phyloP scores from a whole-genome alignment of 164 flowering plant genomes.

The Cinnamomum micranthum region DNA sequence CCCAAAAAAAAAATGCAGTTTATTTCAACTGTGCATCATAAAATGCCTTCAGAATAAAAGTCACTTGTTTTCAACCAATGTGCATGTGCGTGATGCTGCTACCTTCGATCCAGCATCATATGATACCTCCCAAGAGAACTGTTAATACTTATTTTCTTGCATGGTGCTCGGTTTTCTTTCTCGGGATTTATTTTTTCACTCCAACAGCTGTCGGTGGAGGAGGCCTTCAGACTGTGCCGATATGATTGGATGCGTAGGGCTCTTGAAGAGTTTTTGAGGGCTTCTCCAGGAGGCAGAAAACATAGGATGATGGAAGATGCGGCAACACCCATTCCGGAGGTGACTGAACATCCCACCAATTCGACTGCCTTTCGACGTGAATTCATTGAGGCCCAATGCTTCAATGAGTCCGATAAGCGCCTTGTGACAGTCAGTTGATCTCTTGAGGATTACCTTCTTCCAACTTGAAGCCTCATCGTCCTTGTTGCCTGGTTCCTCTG shows the following conservation, averaged over 20 bases:
- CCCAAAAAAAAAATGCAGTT: too few species aligned
- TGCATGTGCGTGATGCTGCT: background rate
- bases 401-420: slow-evolving; percentile 19
- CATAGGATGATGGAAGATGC: slow-evolving; percentile 20
- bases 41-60: too few species aligned
- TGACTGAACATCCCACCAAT: background rate
- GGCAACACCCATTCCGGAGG: slow-evolving; percentile 17
- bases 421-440: slow-evolving; percentile 5
- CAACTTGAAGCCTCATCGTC: too few species aligned
- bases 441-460: background rate
- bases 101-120: background rate
- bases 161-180: background rate
- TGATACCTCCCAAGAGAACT: background rate
- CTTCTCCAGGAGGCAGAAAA: slow-evolving; percentile 19
- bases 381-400: slow-evolving; percentile 24
- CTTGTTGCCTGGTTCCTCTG: too few species aligned
- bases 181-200: background rate
- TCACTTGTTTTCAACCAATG: too few species aligned
- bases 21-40: too few species aligned
- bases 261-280: slow-evolving; percentile 33
- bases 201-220: slow-evolving; percentile 41
- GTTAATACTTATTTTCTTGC: too few species aligned
- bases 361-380: slow-evolving; percentile 15
- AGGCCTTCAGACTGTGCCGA: slow-evolving; percentile 57
- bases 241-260: slow-evolving; percentile 78